Base-by-base conservation (phyloP, 2,329 filamentous ascomycete species). In the Elsinoe australis region DNA sequence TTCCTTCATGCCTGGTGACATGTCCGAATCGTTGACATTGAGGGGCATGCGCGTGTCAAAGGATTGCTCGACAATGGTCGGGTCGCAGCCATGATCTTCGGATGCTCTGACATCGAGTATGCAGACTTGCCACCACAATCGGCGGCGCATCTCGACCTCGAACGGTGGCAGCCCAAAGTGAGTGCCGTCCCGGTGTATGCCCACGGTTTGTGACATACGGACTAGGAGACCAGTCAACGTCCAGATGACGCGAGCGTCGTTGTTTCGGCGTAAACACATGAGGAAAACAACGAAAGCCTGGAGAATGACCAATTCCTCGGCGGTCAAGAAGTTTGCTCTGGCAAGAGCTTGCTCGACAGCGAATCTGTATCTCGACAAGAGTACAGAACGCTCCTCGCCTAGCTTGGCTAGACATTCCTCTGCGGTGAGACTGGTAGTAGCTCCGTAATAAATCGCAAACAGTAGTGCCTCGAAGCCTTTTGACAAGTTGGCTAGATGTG, bases 231-330 rank as follows among this genome's bases (percentile, higher is more conserved):
- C 78, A 1, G 72, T 77, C 54, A 81, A 61, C 5, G 76, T 76
- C 77, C 78, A 82, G 36, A 74, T 72, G 31, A 71, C 69, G 15
- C 71, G 62, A 17, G 71, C 69, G 53, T 72, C 68, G 53, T 67
- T 69, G 49, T 73, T 73, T 4, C 74, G 67, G 10, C 77, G 71
- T 53, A 70, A 64, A 60, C 76, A 67, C 34, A 80, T 75, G 18
- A 84, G 61, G 57, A 82, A 83, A 28, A 82, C 64, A 7, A 79
- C 67, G 29, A 80, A 74, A 0, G 80, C 76, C 60, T 83, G 80
- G 12, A 84, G 63, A 7, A 82, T 72, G 29, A 79, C 66, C 15
- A 79, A 66, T 57, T 80, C 80, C 50, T 80, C 75, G 5, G 76
- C 80, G 49, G 73, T 77, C 1, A 85, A 59, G 44, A 84, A 74